These are phyloP conservation scores for Bremia lactucae DNA, from an alignment of 352 stramenopile species.

Conservation along the genomic window DNA sequence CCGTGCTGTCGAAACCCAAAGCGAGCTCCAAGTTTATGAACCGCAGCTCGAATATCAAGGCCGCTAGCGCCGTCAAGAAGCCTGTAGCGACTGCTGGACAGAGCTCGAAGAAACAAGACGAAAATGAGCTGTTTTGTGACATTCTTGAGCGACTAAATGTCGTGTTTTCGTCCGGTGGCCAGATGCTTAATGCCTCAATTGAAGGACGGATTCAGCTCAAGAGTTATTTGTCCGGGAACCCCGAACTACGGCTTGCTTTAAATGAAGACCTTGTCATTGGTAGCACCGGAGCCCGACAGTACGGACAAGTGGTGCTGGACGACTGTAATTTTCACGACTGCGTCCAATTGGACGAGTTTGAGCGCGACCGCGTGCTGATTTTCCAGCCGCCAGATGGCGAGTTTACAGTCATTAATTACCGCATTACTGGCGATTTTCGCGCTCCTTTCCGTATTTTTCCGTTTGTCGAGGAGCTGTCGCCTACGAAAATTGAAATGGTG, in stretches of 20 bases:
- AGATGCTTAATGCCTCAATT: slow-evolving; percentile 96
- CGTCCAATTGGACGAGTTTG: slow-evolving; percentile 94
- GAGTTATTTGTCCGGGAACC: slow-evolving; percentile 96
- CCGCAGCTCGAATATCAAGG: slow-evolving; percentile 68
- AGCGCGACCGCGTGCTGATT: slow-evolving; percentile 78
- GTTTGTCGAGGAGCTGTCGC: slow-evolving; percentile 91
- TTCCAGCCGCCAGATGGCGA: slow-evolving; percentile 78
- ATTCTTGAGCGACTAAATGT: slow-evolving; percentile 97
- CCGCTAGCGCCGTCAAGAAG: slow-evolving; percentile 83
- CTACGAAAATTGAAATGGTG: slow-evolving; percentile 91
- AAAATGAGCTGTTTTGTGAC: slow-evolving; percentile 99
- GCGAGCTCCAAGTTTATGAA: slow-evolving; percentile 85
- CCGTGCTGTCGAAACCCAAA: slow-evolving; percentile 78
- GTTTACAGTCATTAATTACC: slow-evolving; percentile 94
- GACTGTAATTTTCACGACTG: slow-evolving; percentile 99
- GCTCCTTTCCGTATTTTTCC: slow-evolving; percentile 97
- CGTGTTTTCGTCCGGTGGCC: slow-evolving; percentile 93
- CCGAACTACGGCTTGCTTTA: slow-evolving; percentile 91
- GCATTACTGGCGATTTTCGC: slow-evolving; percentile 94
- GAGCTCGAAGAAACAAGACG: slow-evolving; percentile 72
- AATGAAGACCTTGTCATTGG: slow-evolving; percentile 97
- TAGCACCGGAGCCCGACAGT: slow-evolving; percentile 61
- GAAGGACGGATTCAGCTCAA: slow-evolving; percentile 98
- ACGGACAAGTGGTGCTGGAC: slow-evolving; percentile 91
- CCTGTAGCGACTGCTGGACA: slow-evolving; percentile 64